These are phyloP conservation scores for Lunularia cruciata DNA, from an alignment of 225 moss, liverwort and hornwort species.

Conservation along the genomic window DNA sequence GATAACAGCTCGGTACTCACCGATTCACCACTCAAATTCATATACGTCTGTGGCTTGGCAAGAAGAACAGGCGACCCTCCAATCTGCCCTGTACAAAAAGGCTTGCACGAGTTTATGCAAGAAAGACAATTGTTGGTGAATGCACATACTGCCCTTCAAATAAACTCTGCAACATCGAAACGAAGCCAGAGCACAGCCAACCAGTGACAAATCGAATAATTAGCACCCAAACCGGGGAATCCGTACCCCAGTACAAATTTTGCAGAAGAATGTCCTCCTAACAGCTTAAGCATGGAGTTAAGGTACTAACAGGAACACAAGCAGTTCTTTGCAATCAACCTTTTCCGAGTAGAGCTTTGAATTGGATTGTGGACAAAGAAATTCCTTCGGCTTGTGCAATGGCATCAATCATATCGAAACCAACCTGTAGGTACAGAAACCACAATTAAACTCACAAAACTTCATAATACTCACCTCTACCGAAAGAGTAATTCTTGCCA, in stretches of 20 bases:
- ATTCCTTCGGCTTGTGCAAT: slow-evolving; percentile 80
- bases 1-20: no score
- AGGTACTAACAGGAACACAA: neutral
- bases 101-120: slow-evolving; percentile 53
- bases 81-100: slow-evolving; percentile 77
- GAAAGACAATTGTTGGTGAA: slow-evolving; percentile 19
- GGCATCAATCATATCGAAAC: slow-evolving; percentile 96
- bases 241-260: no score
- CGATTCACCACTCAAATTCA: slow-evolving; percentile 98
- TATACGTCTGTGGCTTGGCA: slow-evolving; percentile 96
- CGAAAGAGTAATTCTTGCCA: no score
- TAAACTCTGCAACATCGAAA: no score
- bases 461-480: neutral
- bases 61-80: slow-evolving; percentile 88
- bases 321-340: slow-evolving; percentile 41
- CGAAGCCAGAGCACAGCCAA: no score
- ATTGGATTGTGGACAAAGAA: slow-evolving; percentile 84
- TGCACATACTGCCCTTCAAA: neutral
- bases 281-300: no score
- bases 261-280: no score
- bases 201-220: no score
- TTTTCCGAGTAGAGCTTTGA: slow-evolving; percentile 88
- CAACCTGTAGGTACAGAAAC: slow-evolving; percentile 47
- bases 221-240: no score
- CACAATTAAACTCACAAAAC: no score